These are phyloP conservation scores for Oryza glumipatula DNA, from an alignment of 176 grass and related monocot species.

Conservation along the genomic window DNA sequence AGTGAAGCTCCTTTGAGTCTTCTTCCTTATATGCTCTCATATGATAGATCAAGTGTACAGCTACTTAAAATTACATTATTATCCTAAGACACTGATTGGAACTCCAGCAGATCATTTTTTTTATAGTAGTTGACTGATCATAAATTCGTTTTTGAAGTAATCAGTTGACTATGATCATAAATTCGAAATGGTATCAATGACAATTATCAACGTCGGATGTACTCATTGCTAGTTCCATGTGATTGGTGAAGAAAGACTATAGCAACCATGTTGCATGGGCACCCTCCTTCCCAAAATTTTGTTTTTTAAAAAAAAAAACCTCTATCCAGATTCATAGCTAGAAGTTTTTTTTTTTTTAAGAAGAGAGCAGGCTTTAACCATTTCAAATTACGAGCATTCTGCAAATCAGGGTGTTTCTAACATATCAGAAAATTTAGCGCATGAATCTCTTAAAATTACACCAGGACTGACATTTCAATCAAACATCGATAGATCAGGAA, in stretches of 20 bases:
- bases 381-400: background rate
- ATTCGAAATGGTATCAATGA: background rate
- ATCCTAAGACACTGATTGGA: background rate
- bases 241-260: background rate
- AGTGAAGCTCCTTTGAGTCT: conserved; percentile 46
- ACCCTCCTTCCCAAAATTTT: too few relatives aligned
- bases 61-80: conserved; percentile 55
- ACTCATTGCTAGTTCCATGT: too few relatives aligned
- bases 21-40: conserved; percentile 80
- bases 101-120: background rate
- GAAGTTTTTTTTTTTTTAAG: too few relatives aligned
- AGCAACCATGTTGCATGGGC: background rate
- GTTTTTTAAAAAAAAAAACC: too few relatives aligned
- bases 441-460: background rate
- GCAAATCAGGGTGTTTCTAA: background rate
- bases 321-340: too few relatives aligned
- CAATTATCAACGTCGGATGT: background rate
- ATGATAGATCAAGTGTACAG: conserved; percentile 73
- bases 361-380: background rate
- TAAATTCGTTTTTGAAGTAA: too few relatives aligned
- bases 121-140: background rate
- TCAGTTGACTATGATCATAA: background rate
- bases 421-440: background rate
- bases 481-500: background rate
- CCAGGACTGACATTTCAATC: background rate